These are phyloP conservation scores for Pezicula radicicola DNA, from an alignment of 2,329 filamentous ascomycete genomes.

Conservation along the genomic window DNA sequence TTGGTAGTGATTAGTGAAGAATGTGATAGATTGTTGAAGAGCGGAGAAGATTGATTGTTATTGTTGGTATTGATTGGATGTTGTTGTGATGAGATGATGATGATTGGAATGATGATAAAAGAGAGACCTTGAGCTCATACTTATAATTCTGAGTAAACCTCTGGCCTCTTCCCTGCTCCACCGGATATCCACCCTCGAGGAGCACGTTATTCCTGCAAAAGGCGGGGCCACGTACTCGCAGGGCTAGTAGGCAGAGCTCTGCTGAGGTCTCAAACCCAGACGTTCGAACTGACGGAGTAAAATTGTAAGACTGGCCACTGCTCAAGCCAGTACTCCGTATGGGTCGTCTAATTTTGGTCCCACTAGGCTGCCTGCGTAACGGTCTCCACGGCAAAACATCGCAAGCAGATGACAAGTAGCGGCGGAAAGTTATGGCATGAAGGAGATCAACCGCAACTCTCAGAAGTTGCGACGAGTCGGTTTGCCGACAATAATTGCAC, in stretches of 20 bases:
- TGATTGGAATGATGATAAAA: constrained; percentile 8
- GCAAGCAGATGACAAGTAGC: constrained; percentile 1
- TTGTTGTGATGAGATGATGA: constrained; percentile 6
- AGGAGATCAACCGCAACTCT: constrained; percentile 7
- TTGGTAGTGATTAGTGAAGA: neutral
- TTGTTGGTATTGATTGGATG: constrained; percentile 1
- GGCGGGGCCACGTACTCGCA: no score
- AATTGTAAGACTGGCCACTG: no score
- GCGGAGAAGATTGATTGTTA: neutral
- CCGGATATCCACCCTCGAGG: constrained; percentile 1
- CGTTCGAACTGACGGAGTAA: neutral
- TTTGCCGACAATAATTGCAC: no score
- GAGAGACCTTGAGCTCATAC: constrained; percentile 8
- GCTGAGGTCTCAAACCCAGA: constrained; percentile 12
- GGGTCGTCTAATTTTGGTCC: no score
- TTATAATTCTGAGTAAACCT: constrained; percentile 11
- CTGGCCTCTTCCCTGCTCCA: constrained; percentile 4
- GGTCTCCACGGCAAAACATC: constrained; percentile 4
- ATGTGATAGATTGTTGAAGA: neutral
- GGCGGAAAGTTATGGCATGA: constrained; percentile 13
- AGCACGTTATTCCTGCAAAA: neutral
- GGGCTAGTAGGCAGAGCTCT: neutral
- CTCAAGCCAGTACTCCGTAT: no score
- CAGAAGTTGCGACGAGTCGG: constrained; percentile 5
- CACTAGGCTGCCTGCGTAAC: constrained; percentile 3